A percentile compares a stretch with the other conserved stretches of the same genome.
Conservation (phyloP, 164 flowering plant species). For the Santalum album region DNA sequence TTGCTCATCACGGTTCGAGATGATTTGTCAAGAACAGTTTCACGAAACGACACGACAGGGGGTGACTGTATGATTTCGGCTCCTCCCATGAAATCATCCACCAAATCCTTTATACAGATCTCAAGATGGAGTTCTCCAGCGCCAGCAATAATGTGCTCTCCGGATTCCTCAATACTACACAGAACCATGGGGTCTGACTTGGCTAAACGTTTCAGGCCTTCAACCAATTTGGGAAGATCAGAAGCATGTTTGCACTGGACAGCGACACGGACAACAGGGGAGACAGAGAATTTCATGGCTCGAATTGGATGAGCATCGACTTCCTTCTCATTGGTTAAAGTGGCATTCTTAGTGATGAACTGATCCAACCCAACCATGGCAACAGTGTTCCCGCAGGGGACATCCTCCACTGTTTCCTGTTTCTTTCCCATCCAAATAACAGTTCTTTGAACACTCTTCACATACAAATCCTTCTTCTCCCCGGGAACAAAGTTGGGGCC, state of each 20-base stretch:
- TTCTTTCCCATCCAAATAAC: conserved; percentile 4
- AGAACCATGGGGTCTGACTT: conserved; percentile 2
- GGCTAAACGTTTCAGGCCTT: conserved; percentile 1
- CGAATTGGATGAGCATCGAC: conserved; percentile 1
- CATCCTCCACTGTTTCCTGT: conserved; percentile 4
- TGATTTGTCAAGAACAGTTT: conserved; percentile 3
- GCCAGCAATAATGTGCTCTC: conserved; percentile 5
- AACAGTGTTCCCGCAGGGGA: neutral
- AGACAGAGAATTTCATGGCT: conserved; percentile 3
- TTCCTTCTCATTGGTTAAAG: conserved; percentile 2
- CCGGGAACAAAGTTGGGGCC: conserved; percentile 5
- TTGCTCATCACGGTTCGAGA: conserved; percentile 2
- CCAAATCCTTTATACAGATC: neutral
- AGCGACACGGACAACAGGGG: conserved; percentile 3
- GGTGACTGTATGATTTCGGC: conserved; percentile 1
- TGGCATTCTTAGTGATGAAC: conserved; percentile 1
- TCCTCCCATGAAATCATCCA: conserved; percentile 6
- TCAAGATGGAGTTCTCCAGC: conserved; percentile 3
- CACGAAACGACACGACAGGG: conserved; percentile 2
- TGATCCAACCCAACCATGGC: conserved; percentile 4
- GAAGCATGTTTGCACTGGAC: conserved; percentile 3
- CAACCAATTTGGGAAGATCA: conserved; percentile 1
- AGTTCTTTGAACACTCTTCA: conserved; percentile 3
- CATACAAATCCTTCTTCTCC: conserved; percentile 1
- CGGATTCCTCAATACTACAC: conserved; percentile 1